Evolutionary conservation across 139 green algal genomes (phyloP).

Genomic region (Asterochloris sp.): DNA sequence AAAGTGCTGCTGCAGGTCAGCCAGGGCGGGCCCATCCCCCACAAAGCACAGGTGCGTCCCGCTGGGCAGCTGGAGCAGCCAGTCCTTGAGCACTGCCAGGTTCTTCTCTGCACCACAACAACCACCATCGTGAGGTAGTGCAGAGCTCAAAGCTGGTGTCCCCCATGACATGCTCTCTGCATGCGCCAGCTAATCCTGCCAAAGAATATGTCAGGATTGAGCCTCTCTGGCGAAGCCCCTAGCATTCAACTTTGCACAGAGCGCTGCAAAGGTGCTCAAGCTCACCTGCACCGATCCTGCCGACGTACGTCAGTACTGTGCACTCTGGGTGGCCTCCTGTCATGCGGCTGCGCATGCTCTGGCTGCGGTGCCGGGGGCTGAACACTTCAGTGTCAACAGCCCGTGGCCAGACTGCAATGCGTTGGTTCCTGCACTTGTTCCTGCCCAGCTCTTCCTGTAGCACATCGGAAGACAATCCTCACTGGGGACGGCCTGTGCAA

Average conservation of each 20-base stretch:
- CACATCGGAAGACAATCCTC: neutral
- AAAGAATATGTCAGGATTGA: no score
- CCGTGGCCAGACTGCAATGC: constrained; percentile 80
- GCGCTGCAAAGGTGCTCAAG: no score
- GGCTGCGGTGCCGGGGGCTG: constrained; percentile 69
- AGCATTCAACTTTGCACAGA: no score
- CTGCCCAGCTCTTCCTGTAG: constrained; percentile 31
- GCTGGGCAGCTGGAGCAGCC: constrained; percentile 60
- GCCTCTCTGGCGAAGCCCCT: no score
- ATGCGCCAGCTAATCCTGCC: no score
- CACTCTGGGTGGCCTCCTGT: constrained; percentile 62
- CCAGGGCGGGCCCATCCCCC: constrained; percentile 80
- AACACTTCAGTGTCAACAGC: constrained; percentile 90
- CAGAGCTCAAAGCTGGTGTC: neutral
- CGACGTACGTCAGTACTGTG: constrained; percentile 91
- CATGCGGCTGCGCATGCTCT: constrained; percentile 69
- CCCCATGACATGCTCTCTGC: no score
- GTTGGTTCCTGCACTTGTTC: constrained; percentile 31
- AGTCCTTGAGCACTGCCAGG: constrained; percentile 43
- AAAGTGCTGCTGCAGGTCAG: constrained; percentile 76
- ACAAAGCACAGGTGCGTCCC: constrained; percentile 82
- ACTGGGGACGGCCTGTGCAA: neutral
- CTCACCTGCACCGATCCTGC: constrained; percentile 73
- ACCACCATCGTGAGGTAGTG: no score
- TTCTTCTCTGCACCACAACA: constrained; percentile 52